Evolutionary conservation across 208 protist species (phyloP).

Genomic region (Acanthamoeba culbertsoni): DNA sequence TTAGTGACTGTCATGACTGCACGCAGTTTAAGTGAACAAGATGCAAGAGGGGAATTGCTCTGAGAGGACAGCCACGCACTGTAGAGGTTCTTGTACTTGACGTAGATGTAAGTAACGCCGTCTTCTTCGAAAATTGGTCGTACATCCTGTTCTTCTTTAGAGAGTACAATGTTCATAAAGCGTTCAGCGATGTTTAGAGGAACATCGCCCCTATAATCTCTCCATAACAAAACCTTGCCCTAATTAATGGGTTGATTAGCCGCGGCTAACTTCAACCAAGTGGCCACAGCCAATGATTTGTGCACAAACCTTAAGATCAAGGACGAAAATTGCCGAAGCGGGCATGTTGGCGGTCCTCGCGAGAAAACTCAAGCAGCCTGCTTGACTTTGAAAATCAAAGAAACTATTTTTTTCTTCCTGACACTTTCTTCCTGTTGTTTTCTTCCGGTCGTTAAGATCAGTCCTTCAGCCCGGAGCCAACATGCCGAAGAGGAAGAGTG

Average conservation of each 20-base stretch:
- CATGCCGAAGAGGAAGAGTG: background rate
- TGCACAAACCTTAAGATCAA: conserved; percentile 69
- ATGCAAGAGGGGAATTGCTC: too few species aligned
- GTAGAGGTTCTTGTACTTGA: conserved; percentile 74
- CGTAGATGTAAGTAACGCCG: conserved; percentile 69
- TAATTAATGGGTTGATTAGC: background rate
- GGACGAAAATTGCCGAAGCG: conserved; percentile 67
- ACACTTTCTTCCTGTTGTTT: background rate
- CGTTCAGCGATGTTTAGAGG: conserved; percentile 65
- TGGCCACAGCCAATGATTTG: too few species aligned
- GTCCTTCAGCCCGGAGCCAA: background rate
- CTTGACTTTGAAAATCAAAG: too few species aligned
- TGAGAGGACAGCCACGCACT: too few species aligned
- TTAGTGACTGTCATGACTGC: conserved; percentile 12
- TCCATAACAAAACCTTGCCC: conserved; percentile 79
- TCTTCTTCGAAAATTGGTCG: conserved; percentile 56
- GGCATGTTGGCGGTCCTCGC: background rate
- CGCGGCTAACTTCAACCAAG: background rate
- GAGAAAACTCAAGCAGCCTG: too few species aligned
- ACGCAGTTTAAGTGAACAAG: too few species aligned
- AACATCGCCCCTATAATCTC: conserved; percentile 80
- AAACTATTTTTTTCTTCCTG: background rate
- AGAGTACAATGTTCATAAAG: conserved; percentile 45
- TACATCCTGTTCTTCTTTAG: conserved; percentile 48
- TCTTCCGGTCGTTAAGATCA: background rate